Evolutionary conservation across 2,329 filamentous ascomycete genomes (phyloP).

Genomic region (Beauveria medogensis): DNA sequence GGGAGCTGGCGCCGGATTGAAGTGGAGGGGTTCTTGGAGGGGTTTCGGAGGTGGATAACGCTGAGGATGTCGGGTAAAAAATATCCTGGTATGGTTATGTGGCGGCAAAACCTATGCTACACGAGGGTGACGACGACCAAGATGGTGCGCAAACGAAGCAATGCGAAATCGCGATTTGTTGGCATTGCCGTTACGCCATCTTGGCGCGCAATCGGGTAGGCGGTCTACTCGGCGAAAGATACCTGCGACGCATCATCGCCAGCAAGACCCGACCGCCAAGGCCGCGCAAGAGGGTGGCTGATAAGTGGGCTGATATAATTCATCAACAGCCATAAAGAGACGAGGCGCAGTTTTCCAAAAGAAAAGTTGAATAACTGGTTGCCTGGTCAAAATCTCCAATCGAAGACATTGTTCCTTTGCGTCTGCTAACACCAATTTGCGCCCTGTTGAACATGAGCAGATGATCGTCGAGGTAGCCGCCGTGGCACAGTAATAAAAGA

Average conservation of each 20-base stretch:
- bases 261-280: background rate
- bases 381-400: background rate
- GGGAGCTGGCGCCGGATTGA: background rate
- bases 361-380: background rate
- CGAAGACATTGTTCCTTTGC: background rate
- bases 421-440: background rate
- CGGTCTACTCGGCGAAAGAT: background rate
- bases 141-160: background rate
- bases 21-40: background rate
- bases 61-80: background rate
- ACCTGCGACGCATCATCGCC: conserved; percentile 4
- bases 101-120: background rate
- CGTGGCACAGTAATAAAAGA: too few relatives aligned
- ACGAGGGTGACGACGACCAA: background rate
- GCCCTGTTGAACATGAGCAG: background rate
- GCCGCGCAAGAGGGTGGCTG: conserved; percentile 6
- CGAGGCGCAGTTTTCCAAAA: background rate
- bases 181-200: background rate
- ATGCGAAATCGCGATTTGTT: background rate
- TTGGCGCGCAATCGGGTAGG: conserved; percentile 4
- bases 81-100: background rate
- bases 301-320: background rate
- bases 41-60: background rate
- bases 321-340: background rate
- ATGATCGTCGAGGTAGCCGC: too few relatives aligned